A percentile compares a stretch with the other conserved stretches of the same genome.
Conservation (phyloP, 2,329 filamentous ascomycete species). For the Alternaria gansuensis region DNA sequence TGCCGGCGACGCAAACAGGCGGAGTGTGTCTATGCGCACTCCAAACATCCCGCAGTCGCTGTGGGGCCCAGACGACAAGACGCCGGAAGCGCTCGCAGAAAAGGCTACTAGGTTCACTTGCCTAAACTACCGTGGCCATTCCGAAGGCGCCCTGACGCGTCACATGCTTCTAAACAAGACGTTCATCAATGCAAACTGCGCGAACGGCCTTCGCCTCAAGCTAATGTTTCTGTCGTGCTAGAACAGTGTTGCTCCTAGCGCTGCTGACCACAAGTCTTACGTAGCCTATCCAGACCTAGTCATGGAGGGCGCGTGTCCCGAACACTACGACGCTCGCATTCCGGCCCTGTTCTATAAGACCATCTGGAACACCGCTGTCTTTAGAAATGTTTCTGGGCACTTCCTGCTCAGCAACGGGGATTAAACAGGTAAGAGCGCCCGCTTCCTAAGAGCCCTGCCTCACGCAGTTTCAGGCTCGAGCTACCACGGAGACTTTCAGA, state of each 20-base stretch:
- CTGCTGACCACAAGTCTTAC: slow-evolving; percentile 67
- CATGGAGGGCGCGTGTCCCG: slow-evolving; percentile 78
- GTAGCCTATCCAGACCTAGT: slow-evolving; percentile 81
- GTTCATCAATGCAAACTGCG: slow-evolving; percentile 19
- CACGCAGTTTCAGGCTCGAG: slow-evolving; percentile 51
- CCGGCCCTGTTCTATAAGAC: slow-evolving; percentile 85
- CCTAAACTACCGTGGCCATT: slow-evolving; percentile 18
- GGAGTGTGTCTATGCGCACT: slow-evolving; percentile 68
- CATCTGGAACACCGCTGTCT: slow-evolving; percentile 79
- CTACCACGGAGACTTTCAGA: slow-evolving; percentile 71
- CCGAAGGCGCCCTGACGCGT: slow-evolving; percentile 18
- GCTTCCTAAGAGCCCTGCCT: slow-evolving; percentile 11
- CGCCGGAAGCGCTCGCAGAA: slow-evolving; percentile 16
- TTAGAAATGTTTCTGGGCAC: slow-evolving; percentile 68
- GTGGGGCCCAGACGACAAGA: slow-evolving; percentile 21
- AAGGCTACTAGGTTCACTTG: slow-evolving; percentile 28
- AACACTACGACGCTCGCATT: slow-evolving; percentile 71
- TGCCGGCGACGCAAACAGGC: slow-evolving; percentile 73
- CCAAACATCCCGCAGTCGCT: slow-evolving; percentile 11
- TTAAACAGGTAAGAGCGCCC: slow-evolving; percentile 52
- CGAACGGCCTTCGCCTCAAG: slow-evolving; percentile 25
- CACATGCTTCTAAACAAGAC: slow-evolving; percentile 19
- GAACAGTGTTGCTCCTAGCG: slow-evolving; percentile 43
- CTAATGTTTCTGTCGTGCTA: slow-evolving; percentile 33
- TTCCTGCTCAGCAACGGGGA: slow-evolving; percentile 85